phyloP scores from a whole-genome alignment of 1,284 basidiomycete genomes.

The Omphalotus olearius region DNA sequence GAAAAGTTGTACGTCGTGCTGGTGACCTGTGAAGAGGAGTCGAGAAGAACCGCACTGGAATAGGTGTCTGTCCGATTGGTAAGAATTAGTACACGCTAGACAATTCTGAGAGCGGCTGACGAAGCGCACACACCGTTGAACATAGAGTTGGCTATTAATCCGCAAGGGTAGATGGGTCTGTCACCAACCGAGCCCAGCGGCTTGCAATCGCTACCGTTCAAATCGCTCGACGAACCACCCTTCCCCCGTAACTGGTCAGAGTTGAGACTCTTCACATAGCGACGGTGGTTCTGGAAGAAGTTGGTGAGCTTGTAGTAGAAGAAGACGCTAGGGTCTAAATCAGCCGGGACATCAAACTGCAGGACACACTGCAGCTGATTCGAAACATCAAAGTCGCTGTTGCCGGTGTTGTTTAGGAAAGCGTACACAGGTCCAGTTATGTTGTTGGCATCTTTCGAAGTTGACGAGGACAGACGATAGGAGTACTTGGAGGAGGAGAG shows the following conservation, averaged over 20 bases:
- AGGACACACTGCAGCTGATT: slow-evolving; percentile 66
- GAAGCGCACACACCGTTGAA: slow-evolving; percentile 77
- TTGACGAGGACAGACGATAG: slow-evolving; percentile 67
- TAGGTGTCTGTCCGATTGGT: slow-evolving; percentile 65
- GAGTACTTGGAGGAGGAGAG: slow-evolving; percentile 66
- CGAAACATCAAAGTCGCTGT: slow-evolving; percentile 37
- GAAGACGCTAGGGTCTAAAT: slow-evolving; percentile 77
- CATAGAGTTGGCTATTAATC: slow-evolving; percentile 95
- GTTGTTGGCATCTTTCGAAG: slow-evolving; percentile 41
- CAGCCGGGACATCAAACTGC: slow-evolving; percentile 78
- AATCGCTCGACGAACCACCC: slow-evolving; percentile 41
- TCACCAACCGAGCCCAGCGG: slow-evolving; percentile 62
- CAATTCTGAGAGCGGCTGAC: slow-evolving; percentile 5
- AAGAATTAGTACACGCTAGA: background rate
- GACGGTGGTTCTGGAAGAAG: slow-evolving; percentile 97
- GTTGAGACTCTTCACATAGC: slow-evolving; percentile 93
- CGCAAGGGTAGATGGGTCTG: slow-evolving; percentile 87
- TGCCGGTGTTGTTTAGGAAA: slow-evolving; percentile 51
- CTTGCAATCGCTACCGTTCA: slow-evolving; percentile 84
- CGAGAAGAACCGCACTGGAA: slow-evolving; percentile 56
- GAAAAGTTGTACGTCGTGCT: slow-evolving; percentile 74
- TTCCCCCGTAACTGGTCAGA: slow-evolving; percentile 85
- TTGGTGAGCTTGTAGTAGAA: slow-evolving; percentile 97
- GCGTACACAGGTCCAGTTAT: slow-evolving; percentile 59
- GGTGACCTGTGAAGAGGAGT: slow-evolving; percentile 27